These are phyloP conservation scores for Penicillium paneum DNA, from an alignment of 2,329 filamentous ascomycete species.

Conservation along the genomic window DNA sequence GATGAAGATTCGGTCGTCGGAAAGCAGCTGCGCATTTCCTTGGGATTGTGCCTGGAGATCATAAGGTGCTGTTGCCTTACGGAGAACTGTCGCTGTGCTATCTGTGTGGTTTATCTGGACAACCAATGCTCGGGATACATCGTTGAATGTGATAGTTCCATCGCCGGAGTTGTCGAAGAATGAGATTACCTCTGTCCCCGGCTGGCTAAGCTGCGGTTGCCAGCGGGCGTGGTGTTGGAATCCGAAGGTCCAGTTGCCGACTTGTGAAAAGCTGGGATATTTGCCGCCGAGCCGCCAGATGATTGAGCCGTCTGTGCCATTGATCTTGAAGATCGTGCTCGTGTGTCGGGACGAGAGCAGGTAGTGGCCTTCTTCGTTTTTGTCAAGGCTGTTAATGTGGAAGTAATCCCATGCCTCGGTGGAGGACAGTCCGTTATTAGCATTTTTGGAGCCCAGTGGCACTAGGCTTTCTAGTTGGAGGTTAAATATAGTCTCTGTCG, in stretches of 20 bases:
- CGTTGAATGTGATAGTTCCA: conserved; percentile 19
- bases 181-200: conserved; percentile 14
- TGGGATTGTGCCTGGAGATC: conserved; percentile 20
- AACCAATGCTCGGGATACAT: conserved; percentile 25
- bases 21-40: conserved; percentile 29
- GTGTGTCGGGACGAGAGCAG: conserved; percentile 28
- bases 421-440: conserved; percentile 17
- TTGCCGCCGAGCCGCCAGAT: conserved; percentile 30
- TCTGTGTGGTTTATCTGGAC: conserved; percentile 9
- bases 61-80: conserved; percentile 17
- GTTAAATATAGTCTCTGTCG: not conserved
- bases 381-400: conserved; percentile 26
- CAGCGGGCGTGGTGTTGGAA: conserved; percentile 24
- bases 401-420: conserved; percentile 30
- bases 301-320: conserved; percentile 25
- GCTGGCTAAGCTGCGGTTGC: not conserved
- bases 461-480: not conserved
- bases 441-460: not conserved
- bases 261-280: conserved; percentile 10
- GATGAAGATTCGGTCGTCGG: conserved; percentile 26
- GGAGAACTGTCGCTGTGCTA: conserved; percentile 1
- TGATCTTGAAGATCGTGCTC: conserved; percentile 29
- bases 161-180: conserved; percentile 34
- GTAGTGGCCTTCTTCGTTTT: conserved; percentile 24
- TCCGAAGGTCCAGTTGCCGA: conserved; percentile 41